Base-by-base conservation (phyloP, 2,329 filamentous ascomycete genomes). In the Ophiostoma sp. region DNA sequence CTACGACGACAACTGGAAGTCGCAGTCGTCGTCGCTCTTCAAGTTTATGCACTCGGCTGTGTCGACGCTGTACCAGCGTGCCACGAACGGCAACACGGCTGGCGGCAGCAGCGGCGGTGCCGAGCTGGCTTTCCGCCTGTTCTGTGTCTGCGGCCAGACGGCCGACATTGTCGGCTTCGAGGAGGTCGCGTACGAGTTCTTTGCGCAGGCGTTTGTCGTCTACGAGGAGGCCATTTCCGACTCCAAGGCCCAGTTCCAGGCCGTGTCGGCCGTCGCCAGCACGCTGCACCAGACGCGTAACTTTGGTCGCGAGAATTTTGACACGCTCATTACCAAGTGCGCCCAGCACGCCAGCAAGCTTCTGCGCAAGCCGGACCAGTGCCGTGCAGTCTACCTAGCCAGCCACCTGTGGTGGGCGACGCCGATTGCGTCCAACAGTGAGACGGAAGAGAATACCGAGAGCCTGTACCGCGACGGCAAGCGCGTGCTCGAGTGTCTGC, bases 371-470 rank as follows among this genome's bases (percentile, higher is more conserved):
- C 97, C 96, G 1, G 96, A 99, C 81, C 96, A 99, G 83, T 99
- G 96, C 81, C 91, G 96, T 31, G 96, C 96, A 0, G 96, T 99
- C 12, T 99, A 98, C 80, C 85, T 99, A 77, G 96, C 96, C 3
- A 98, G 95, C 81, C 96, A 99, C 82, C 84, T 99, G 70, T 99
- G 96, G 96, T 99, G 96, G 96, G 93, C 94, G 0, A 95, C 94
- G 15, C 95, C 97, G 63, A 92, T 94, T 75, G 85, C 89, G 1
- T 89, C 90, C 22, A 90, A 92, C 77, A 90, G 89, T 12, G 95
- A 98, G 80, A 91, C 94, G 63, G 94, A 98, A 75, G 88, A 93
- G 48, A 92, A 92, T 74, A 89, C 70, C 31, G 48, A 73, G 69
- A 70, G 96, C 94, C 89, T 97, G 66, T 99, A 99, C 83, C 95